Base-by-base conservation (phyloP, 768 basidiomycete species). In the Lentinula guzmanii region DNA sequence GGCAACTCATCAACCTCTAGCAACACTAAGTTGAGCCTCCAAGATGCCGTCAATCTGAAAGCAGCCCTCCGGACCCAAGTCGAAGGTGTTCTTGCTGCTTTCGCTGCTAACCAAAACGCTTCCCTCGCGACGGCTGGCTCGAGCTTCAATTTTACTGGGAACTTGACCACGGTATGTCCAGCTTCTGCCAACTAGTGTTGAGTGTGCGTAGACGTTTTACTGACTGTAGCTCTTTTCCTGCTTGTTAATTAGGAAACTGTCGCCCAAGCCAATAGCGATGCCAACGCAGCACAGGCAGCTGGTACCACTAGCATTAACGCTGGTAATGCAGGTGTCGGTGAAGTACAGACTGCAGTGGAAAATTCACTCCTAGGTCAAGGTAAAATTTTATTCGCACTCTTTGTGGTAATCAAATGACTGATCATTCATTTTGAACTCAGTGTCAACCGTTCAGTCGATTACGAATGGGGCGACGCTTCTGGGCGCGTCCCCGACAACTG, bases 11-110 rank as follows among this genome's bases (percentile, higher is more conserved):
- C 65, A 7, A 61, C 62, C 8, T 46, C 68, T 45, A 46, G 39
- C 13, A 61, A 52, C 37, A 64, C 68, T 10, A 52, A 62, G 1
- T 60, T 69, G 16, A 69, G 62, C 33, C 28, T 35, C 11, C 66
- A 69, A 62, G 62, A 69, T 33, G 68, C 68, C 31, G 58, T 64
- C 61, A 64, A 69, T 60, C 64, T 67, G 45, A 67, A 69, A 62
- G 65, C 67, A 65, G 68, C 68, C 24, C 65, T 69, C 8, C 57
- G 63, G 48, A 43, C 55, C n/a, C 65, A 65, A 24, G 66, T 69
- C 58, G 57, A 43, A 31, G 43, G 43, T 58, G 57, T 48, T 35
- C 57, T 58, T 5, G 41, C 57, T 21, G 57, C 43, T 13, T 41
- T 58, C 18, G 41, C 57, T 6, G 31, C 57, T 2, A 48, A 62